Base-by-base conservation (phyloP, 179 eudicot genomes). In the Camellia oleifera region DNA sequence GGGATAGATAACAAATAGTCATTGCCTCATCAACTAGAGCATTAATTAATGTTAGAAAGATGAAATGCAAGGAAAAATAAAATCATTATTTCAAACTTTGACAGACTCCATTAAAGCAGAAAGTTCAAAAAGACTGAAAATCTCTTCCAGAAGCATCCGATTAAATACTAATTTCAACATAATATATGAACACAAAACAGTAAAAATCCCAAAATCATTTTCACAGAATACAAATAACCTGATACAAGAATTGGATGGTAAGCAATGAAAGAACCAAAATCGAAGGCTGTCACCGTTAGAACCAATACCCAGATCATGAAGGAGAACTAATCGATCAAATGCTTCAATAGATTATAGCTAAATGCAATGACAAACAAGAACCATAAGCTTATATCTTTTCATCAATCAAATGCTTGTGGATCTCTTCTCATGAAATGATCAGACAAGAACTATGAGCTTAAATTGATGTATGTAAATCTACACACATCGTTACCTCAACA, bases 401-500 rank as follows among this genome's bases (percentile, higher is more conserved):
- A 48, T 48, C 52, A 48, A 48, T 48, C 52, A 48, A 48, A 48
- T 48, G 7, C 52, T 48, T 48, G 7, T 48, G 52, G 52, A 48
- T 48, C 52, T 48, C 7, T 32, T 48, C 52, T 48, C 7, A 32
- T 32, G 40, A 1, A 1, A 32, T 32, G 12, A 7, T 23, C 32
- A 26, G 7, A 17, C 14, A 58, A 9, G 53, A 58, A 44, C 65
- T 13, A 13, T 18, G 60, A 48, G 5, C 13, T 12, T 15, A 17
- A 2, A 4, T 74, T 8, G 60, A 32, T 75, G 4, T 14, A 8
- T 46, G 2, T 15, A 3, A 15, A n/a, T 53, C 15, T 54, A 42
- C 8, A 42, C 8, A 12, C 4, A 64, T 4, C 4, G 1, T 45
- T 80, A 93, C 98, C 98, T 91, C 74, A 20, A 88, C 86, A 53